Evolutionary conservation across 2,329 filamentous ascomycete species (phyloP), one percentile per base, ranked within the genome.

Genomic region (Clathrospora elynae): DNA sequence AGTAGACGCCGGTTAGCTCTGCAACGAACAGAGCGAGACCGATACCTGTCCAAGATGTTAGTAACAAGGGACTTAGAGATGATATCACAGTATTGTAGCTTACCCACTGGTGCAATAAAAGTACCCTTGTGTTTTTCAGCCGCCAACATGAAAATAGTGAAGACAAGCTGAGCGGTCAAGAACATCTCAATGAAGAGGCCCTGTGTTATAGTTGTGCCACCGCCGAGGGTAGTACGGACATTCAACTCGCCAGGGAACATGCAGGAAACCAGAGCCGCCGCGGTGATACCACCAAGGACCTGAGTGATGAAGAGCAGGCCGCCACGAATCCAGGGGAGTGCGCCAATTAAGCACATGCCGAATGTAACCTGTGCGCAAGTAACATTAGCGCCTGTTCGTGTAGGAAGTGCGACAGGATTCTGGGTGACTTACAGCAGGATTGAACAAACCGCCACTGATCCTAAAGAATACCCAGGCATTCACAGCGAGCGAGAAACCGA

Each of bases 21-120:
- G 45, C 25, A 1, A 88, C 76, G 66, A 89, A 88, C 44, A 89
- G 77, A 0, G 84, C 75, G 5, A 87, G 70, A 2, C 86, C 87
- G 54, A 88, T 87, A 12, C 42, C 37, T 46, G 10, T 32, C 11
- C 11, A 19, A 29, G 8, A 19, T 1, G 29, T 40, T 17, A 40
- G 35, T 20, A 32, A 2, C 2, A 6, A 10, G 24, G 20, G 11
- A 16, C 13, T 3, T 2, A 3, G 12, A 17, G 6, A 6, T 28
- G 13, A 5, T n/a, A 6, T 12, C 11, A 2, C 12, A 20, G 10
- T n/a, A n/a, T 26, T 17, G 4, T 28, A 11, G 22, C 38, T 1
- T 35, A 46, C 82, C 84, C 4, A 88, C 70, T 0, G 86, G 86
- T 5, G 73, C 73, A 37, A 75, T 70, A 49, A 73, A 75, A 5